Conservation (phyloP, 2,329 filamentous ascomycete genomes). For the Bipolaris oryzae region DNA sequence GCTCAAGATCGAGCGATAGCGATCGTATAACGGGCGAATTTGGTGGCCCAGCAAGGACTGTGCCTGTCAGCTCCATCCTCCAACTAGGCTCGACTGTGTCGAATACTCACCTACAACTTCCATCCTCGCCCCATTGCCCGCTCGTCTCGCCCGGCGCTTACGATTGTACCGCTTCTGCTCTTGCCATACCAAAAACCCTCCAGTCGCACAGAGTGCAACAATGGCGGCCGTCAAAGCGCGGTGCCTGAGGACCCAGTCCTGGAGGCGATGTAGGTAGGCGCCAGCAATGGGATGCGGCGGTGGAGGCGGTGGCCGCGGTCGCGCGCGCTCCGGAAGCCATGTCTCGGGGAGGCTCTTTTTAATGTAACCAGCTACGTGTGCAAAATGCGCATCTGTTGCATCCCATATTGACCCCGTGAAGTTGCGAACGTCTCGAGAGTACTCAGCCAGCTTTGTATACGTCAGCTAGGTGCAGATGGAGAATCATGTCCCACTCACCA, state of each 20-base stretch:
- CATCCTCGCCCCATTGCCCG: slow-evolving; percentile 79
- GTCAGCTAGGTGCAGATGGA: slow-evolving; percentile 13
- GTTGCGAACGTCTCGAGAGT: slow-evolving; percentile 69
- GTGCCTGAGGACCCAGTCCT: slow-evolving; percentile 75
- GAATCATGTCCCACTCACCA: slow-evolving; percentile 60
- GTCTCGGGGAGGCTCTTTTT: slow-evolving; percentile 69
- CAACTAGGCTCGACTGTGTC: not conserved
- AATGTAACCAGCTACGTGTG: slow-evolving; percentile 72
- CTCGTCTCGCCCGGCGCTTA: slow-evolving; percentile 77
- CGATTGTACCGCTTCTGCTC: slow-evolving; percentile 64
- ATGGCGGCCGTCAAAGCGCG: slow-evolving; percentile 75
- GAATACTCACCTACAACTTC: slow-evolving; percentile 69
- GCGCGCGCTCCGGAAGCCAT: slow-evolving; percentile 75
- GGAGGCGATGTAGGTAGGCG: slow-evolving; percentile 62
- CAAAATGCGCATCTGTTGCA: slow-evolving; percentile 80
- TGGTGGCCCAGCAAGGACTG: slow-evolving; percentile 86
- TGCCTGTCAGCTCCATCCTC: slow-evolving; percentile 26
- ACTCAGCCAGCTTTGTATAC: slow-evolving; percentile 58
- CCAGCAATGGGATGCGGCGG: slow-evolving; percentile 52
- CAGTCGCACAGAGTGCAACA: slow-evolving; percentile 72
- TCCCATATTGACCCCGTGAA: slow-evolving; percentile 78
- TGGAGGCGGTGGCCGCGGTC: slow-evolving; percentile 60
- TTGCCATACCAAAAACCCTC: slow-evolving; percentile 62
- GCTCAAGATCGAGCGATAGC: slow-evolving; percentile 83
- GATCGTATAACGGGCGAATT: slow-evolving; percentile 83